Evolutionary conservation across 108 stramenopile genomes (phyloP), one percentile per base, ranked within the genome.

Genomic region (Cyclotella distinguenda): DNA sequence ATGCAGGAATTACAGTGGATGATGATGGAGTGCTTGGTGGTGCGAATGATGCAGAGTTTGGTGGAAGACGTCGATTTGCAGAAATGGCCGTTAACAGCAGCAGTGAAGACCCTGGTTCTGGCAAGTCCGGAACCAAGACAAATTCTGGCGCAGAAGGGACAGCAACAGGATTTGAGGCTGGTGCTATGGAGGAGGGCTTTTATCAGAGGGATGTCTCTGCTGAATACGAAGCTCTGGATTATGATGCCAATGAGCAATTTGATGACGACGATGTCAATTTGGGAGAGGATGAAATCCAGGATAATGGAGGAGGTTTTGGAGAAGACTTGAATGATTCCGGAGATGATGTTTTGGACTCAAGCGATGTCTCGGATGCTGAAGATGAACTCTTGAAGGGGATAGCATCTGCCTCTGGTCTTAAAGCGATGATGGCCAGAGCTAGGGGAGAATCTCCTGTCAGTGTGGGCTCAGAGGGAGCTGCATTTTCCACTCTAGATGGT

Each of bases 261-360:
- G 91, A 93, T 70, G 91, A 93, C 53, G 91, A 93, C 55, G 91
- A 93, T 75, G 87, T 93, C 21, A 87, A 93, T 68, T 55, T 93
- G 15, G 88, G 88, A 40, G 91, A 89, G 60, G 78, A 79, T 19
- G 87, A 88, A 48, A 84, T 87, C 13, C 72, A 70, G 9, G 81
- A 80, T 13, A 84, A 83, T 45, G 79, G 74, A 15, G 73, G 80
- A 13, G 79, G 78, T 3, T 84, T 70, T 62, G 82, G 60, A 18
- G 86, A 68, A 9, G 85, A 70, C 25, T 66, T 73, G n/a, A 53
- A 64, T 28, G 70, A 74, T 48, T 64, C 62, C 21, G 78, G 36
- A 6, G 72, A 70, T 35, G 78, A 79, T 21, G 36, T 38, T 22
- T 60, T 64, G 47, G 83, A 70, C 18, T 52, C 55, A 10, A 54